Evolutionary conservation across 768 basidiomycete genomes (phyloP), one percentile per base, ranked within the genome.

Genomic region (Boletus coccyginus): DNA sequence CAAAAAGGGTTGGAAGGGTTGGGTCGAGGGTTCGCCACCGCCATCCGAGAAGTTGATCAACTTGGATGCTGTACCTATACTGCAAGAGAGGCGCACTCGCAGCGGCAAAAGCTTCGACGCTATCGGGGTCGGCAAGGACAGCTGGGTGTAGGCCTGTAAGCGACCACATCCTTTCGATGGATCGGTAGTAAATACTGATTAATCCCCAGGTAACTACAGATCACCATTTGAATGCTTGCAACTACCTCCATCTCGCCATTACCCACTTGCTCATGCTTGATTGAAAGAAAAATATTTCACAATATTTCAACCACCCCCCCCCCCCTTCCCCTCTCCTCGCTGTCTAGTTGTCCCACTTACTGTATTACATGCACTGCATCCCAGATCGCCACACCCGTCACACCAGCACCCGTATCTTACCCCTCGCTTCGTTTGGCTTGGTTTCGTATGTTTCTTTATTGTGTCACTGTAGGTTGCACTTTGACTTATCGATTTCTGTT

Each of bases 1-100:
- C 36, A 85, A 80, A 73, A 92, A 92, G 70, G 90, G 90, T 17
- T 92, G 90, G 90, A 92, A 92, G 76, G 90, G 90, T 39, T 92
- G 90, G 90, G 87, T 92, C 21, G 90, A 91, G 75, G 90, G 89
- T 62, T 90, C 89, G 21, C 88, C 88, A 27, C 83, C 84, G 50
- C 87, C 90, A 21, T 89, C 88, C 16, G 81, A 85, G 64, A 91
- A 90, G 70, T 75, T 91, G 50, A 92, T 92, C 73, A 91, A 91
- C 65, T 78, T 92, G 58, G 90, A 92, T 69, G 78, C 79, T 35
- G 87, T 85, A 2, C 82, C 85, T 29, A 73, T 87, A 8, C 78
- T 92, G 11, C 83, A 81, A 57, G 90, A 92, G 73, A 75, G 90
- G 56, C 81, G 86, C 57, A 88, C 88, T n/a, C 77, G 90, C 55